A percentile compares a stretch with the other conserved stretches of the same genome.
phyloP scores from a whole-genome alignment of 2,329 filamentous ascomycete genomes.

The Alternaria novae-zelandiae region DNA sequence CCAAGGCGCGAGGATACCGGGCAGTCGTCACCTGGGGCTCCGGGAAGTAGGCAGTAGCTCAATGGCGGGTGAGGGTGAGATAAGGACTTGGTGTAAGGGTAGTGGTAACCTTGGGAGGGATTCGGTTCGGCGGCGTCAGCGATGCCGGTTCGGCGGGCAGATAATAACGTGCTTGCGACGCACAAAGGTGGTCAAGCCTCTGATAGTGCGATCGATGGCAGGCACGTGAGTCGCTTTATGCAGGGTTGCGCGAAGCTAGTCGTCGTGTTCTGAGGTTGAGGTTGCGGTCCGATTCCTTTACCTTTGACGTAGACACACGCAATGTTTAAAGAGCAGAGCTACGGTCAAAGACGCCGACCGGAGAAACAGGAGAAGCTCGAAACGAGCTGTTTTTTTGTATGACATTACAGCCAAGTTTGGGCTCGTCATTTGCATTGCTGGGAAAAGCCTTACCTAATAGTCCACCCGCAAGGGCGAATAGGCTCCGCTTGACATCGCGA shows the following conservation, averaged over 20 bases:
- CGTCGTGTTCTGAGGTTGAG: constrained; percentile 6
- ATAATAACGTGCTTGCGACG: constrained; percentile 23
- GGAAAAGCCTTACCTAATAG: constrained; percentile 47
- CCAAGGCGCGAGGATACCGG: constrained; percentile 23
- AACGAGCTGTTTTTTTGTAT: constrained; percentile 29
- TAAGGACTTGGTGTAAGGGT: constrained; percentile 27
- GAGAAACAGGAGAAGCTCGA: constrained; percentile 46
- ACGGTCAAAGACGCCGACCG: constrained; percentile 21
- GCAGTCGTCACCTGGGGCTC: constrained; percentile 9
- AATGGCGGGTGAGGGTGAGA: constrained; percentile 24
- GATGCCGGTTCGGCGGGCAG: constrained; percentile 33
- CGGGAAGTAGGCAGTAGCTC: constrained; percentile 15
- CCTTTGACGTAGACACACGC: constrained; percentile 13
- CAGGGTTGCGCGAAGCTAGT: constrained; percentile 25
- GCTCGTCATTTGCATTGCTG: constrained; percentile 35
- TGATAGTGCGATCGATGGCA: constrained; percentile 21
- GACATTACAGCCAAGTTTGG: constrained; percentile 31
- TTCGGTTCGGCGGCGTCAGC: constrained; percentile 17
- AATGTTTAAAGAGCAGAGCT: constrained; percentile 5
- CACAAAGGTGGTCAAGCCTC: constrained; percentile 8
- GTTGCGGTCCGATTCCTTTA: constrained; percentile 7
- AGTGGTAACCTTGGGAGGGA: constrained; percentile 14
- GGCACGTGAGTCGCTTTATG: constrained; percentile 37
- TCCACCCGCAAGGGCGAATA: constrained; percentile 37
- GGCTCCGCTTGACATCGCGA: constrained; percentile 39